phyloP scores from a whole-genome alignment of 257 asterid species.

The Schizonepeta tenuifolia region DNA sequence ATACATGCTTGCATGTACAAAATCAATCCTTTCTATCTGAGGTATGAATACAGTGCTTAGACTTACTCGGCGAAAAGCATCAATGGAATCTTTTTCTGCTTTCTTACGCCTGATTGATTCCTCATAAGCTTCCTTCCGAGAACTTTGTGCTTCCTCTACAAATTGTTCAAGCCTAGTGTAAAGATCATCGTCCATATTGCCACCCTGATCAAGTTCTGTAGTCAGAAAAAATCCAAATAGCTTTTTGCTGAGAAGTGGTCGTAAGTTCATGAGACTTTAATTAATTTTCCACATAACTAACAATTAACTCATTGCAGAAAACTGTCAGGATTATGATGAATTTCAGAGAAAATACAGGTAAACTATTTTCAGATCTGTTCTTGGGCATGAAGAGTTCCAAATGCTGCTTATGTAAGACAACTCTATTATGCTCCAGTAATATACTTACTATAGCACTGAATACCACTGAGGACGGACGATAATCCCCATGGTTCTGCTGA shows the following conservation, averaged over 20 bases:
- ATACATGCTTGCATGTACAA: background rate
- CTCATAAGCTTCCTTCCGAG: constrained; percentile 71
- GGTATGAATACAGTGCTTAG: constrained; percentile 21
- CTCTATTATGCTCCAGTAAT: constrained; percentile 5
- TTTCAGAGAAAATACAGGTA: constrained; percentile 8
- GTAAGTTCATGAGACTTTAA: constrained; percentile 12
- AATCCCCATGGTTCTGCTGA: constrained; percentile 31
- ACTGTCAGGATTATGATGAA: background rate
- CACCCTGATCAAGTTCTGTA: constrained; percentile 54
- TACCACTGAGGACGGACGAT: constrained; percentile 36
- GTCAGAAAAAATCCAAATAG: constrained; percentile 28
- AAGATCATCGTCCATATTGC: constrained; percentile 53
- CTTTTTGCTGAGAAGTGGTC: background rate
- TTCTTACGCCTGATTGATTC: constrained; percentile 68
- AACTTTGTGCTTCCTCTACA: constrained; percentile 67
- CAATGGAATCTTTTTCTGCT: constrained; percentile 74
- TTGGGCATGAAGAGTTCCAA: constrained; percentile 5
- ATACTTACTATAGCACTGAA: constrained; percentile 57
- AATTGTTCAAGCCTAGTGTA: constrained; percentile 64
- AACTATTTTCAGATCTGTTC: background rate
- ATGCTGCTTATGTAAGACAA: constrained; percentile 4
- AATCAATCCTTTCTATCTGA: background rate
- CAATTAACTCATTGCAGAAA: background rate
- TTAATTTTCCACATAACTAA: background rate
- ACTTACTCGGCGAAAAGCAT: constrained; percentile 56